phyloP scores from a whole-genome alignment of 306 rosid genomes.

The Acacia acuminata region DNA sequence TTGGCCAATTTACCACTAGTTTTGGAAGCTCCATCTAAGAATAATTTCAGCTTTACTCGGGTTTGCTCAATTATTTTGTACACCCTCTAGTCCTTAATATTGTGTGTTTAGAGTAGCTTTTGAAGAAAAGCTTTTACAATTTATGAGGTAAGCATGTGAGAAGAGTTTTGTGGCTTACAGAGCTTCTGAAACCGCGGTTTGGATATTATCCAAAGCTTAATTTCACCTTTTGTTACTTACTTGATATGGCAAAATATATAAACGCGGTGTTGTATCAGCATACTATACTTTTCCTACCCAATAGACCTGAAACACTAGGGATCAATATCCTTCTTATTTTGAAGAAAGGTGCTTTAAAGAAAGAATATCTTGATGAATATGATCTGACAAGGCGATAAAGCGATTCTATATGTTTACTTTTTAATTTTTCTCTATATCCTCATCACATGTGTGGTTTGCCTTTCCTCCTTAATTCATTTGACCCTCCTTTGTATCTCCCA shows the following conservation, averaged over 20 bases:
- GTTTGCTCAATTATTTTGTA: too few species aligned
- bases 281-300: neutral
- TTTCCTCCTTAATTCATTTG: constrained; percentile 34
- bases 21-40: neutral
- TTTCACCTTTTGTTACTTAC: neutral
- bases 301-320: neutral
- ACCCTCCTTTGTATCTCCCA: constrained; percentile 27
- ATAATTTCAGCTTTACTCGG: neutral
- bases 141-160: too few species aligned
- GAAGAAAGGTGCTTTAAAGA: constrained; percentile 40
- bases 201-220: neutral
- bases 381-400: constrained; percentile 33
- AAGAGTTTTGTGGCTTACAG: too few species aligned
- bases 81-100: too few species aligned
- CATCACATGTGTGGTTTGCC: constrained; percentile 35
- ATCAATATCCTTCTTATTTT: neutral
- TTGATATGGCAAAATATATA: neutral
- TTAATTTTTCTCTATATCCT: constrained; percentile 17
- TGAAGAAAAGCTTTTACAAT: too few species aligned
- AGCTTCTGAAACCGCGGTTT: too few species aligned
- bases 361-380: constrained; percentile 16
- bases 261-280: neutral
- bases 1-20: too few species aligned
- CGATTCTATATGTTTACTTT: constrained; percentile 26
- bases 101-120: too few species aligned